These are phyloP conservation scores for Buxus sempervirens DNA, from an alignment of 164 flowering plant species.

Conservation along the genomic window DNA sequence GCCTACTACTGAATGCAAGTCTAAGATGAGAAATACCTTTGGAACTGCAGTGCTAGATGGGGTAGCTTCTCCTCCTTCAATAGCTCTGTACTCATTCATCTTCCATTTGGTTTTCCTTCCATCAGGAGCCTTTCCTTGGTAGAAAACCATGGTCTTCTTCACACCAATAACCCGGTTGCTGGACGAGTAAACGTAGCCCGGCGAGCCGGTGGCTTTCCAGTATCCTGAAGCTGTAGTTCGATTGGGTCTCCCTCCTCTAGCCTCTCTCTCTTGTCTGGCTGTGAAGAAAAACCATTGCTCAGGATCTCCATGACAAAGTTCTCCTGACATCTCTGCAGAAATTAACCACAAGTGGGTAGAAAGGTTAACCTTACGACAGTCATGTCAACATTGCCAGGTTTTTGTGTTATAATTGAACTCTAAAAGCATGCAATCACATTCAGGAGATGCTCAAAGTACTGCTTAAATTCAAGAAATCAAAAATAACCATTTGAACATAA, in stretches of 20 bases:
- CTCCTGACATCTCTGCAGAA: constrained; percentile 46
- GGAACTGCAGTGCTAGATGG: constrained; percentile 14
- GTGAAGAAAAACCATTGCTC: constrained; percentile 74
- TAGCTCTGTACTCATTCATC: constrained; percentile 49
- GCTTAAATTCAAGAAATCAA: no score
- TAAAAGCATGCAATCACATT: neutral
- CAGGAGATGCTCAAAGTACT: no score
- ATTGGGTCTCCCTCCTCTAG: constrained; percentile 58
- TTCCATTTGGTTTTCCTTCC: constrained; percentile 64
- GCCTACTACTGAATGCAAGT: no score
- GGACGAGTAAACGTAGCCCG: constrained; percentile 45
- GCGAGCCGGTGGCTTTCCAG: constrained; percentile 79
- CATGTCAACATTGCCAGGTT: no score
- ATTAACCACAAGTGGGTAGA: neutral
- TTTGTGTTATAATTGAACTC: no score
- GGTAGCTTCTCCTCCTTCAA: constrained; percentile 9
- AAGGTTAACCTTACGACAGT: no score
- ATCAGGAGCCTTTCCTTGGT: constrained; percentile 51
- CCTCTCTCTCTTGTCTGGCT: constrained; percentile 56
- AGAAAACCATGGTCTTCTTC: constrained; percentile 66
- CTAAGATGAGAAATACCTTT: no score
- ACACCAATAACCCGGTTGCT: constrained; percentile 38
- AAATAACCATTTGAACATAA: neutral
- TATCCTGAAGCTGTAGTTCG: constrained; percentile 50
- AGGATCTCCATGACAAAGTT: constrained; percentile 32